phyloP scores from a whole-genome alignment of 1,139 yeast species.

The Hanseniaspora uvarum region DNA sequence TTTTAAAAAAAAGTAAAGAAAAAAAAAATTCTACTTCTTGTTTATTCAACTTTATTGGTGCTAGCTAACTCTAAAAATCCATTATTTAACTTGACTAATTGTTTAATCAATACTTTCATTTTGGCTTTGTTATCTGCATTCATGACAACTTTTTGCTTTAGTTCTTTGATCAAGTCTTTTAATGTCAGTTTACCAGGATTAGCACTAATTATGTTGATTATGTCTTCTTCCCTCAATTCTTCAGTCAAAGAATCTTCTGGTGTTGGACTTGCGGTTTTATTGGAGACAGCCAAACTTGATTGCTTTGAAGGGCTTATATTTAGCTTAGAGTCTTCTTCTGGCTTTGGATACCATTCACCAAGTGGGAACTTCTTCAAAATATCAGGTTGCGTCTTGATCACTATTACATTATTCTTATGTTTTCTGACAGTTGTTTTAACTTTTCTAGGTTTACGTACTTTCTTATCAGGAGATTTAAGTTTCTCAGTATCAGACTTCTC shows the following conservation, averaged over 20 bases:
- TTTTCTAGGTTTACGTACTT: conserved; percentile 20
- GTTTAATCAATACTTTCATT: conserved; percentile 58
- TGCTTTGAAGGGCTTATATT: conserved; percentile 18
- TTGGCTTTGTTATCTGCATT: conserved; percentile 62
- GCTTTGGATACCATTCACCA: conserved; percentile 74
- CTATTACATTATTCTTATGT: conserved; percentile 55
- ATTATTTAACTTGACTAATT: conserved; percentile 55
- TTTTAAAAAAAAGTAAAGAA: neutral
- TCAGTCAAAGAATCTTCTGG: conserved; percentile 27
- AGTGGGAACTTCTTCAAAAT: conserved; percentile 58
- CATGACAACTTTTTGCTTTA: conserved; percentile 54
- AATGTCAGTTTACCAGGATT: conserved; percentile 50
- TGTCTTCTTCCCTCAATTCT: conserved; percentile 58
- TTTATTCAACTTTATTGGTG: neutral
- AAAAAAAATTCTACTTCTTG: neutral
- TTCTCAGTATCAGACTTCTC: conserved; percentile 29
- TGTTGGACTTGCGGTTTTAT: conserved; percentile 20
- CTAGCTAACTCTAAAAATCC: conserved; percentile 52
- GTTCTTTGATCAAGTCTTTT: conserved; percentile 51
- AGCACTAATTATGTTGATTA: conserved; percentile 47
- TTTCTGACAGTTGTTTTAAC: conserved; percentile 41
- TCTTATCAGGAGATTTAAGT: conserved; percentile 22
- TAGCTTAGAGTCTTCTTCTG: conserved; percentile 28
- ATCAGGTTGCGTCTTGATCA: conserved; percentile 53
- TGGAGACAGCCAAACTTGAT: conserved; percentile 17